Base-by-base conservation (phyloP, 2,329 filamentous ascomycete species). In the Diatrype stigma region DNA sequence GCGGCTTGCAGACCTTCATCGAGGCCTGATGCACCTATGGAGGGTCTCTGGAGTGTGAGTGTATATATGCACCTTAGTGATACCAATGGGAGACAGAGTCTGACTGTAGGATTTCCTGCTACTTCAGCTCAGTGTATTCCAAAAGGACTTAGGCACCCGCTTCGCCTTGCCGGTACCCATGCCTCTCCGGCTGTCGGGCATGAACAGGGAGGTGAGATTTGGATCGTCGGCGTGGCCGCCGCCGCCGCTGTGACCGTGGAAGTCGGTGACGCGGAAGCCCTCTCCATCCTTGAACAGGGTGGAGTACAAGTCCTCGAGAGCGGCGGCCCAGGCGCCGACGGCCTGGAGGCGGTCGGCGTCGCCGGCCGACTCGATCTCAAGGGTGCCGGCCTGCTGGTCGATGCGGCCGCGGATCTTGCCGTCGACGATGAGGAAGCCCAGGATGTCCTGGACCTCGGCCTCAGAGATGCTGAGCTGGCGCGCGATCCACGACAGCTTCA, bases 361-460 rank as follows among this genome's bases (percentile, higher is more conserved):
- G 44, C 80, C 85, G 49, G 79, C 76, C 51, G 84, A 87, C 53
- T 86, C 84, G 54, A 96, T 90, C 70, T 91, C 84, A 21, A 99
- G 85, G 0, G 85, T 89, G 45, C 93, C 91, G 52, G 82, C 80
- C 70, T 91, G 85, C 72, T 97, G 90, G 71, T 99, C 89, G 64
- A 99, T 93, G 69, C 87, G 88, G 55, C 90, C 94, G 47, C 85
- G 79, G 59, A 99, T 85, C 67, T 91, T 90, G 63, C 89, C 86
- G 67, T 96, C 90, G 54, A 96, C 82, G 57, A 99, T 97, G 48
- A 97, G 77, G 72, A 92, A 96, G 45, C 91, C 87, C n/a, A 97
- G 75, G 55, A 99, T 97, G 63, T 99, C 94, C 72, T 95, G 87
- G 2, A 96, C 91, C 71, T 99, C 94, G 14, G 82, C 75, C 45